Evolutionary conservation across 176 grass and related monocot species (phyloP).

Genomic region (Cenchrus americanus): DNA sequence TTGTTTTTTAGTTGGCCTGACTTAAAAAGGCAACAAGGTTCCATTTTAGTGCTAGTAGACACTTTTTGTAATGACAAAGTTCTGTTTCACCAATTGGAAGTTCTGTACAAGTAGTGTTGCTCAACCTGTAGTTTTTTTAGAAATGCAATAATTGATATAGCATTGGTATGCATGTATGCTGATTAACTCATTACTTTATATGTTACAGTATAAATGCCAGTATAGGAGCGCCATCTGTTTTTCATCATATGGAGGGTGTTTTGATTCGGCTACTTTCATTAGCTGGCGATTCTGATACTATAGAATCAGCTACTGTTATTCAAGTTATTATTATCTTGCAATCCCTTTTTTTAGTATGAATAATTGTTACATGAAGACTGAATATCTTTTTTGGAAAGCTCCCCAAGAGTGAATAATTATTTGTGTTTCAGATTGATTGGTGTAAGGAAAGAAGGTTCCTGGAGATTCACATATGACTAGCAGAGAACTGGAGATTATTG

Average conservation of each 20-base stretch:
- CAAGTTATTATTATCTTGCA: conserved; percentile 29
- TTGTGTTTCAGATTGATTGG: conserved; percentile 28
- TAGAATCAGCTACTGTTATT: conserved; percentile 13
- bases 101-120: conserved; percentile 16
- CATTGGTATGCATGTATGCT: background rate
- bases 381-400: conserved; percentile 29
- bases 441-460: conserved; percentile 38
- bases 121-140: background rate
- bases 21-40: conserved; percentile 42
- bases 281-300: conserved; percentile 26
- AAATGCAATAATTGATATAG: background rate
- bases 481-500: conserved; percentile 39
- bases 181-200: background rate
- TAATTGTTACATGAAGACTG: conserved; percentile 22
- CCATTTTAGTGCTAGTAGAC: conserved; percentile 34
- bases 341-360: conserved; percentile 41
- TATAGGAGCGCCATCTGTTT: conserved; percentile 21
- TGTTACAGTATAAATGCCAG: background rate
- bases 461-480: conserved; percentile 43
- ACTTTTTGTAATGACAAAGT: conserved; percentile 20
- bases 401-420: conserved; percentile 22
- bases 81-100: conserved; percentile 22
- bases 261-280: conserved; percentile 22
- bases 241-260: conserved; percentile 21
- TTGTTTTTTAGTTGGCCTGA: conserved; percentile 49